These are phyloP conservation scores for Pythium dissotocum DNA, from an alignment of 352 stramenopile genomes.

Conservation along the genomic window DNA sequence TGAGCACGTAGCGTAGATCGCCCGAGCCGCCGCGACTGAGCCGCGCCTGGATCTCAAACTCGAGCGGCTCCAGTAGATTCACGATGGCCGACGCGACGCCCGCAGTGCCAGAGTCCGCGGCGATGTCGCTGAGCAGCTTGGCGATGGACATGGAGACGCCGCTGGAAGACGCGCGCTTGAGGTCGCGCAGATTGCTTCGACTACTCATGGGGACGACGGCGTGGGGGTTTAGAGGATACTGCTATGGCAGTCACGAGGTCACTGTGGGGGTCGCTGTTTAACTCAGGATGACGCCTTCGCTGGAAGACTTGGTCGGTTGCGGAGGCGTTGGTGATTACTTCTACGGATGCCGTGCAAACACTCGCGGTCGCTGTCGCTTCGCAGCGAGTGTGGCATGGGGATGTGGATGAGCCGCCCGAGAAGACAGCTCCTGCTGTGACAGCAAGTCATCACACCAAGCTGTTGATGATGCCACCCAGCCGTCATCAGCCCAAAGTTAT, in stretches of 20 bases:
- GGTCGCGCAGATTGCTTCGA: not conserved
- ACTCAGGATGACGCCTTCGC: no score
- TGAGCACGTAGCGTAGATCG: slow-evolving; percentile 51
- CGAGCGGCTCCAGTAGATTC: slow-evolving; percentile 23
- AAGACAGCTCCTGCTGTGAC: not conserved
- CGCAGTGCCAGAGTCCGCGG: not conserved
- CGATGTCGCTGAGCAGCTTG: slow-evolving; percentile 15
- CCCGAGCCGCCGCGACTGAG: slow-evolving; percentile 3
- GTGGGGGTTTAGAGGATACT: no score
- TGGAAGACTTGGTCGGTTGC: not conserved
- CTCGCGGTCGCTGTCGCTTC: not conserved
- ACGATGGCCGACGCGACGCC: slow-evolving; percentile 10
- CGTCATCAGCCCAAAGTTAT: not conserved
- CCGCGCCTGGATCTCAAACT: slow-evolving; percentile 19
- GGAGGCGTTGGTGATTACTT: not conserved
- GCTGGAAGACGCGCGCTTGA: slow-evolving; percentile 4
- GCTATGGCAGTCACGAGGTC: no score
- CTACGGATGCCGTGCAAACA: not conserved
- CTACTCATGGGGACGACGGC: not conserved
- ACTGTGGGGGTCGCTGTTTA: no score
- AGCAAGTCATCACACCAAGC: not conserved
- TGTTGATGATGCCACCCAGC: not conserved
- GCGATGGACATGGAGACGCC: slow-evolving; percentile 11
- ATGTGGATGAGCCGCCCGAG: no score
- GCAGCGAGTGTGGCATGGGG: not conserved